phyloP scores from a whole-genome alignment of 495 filamentous ascomycete genomes.

The Hyphodiscus hymeniophilus region DNA sequence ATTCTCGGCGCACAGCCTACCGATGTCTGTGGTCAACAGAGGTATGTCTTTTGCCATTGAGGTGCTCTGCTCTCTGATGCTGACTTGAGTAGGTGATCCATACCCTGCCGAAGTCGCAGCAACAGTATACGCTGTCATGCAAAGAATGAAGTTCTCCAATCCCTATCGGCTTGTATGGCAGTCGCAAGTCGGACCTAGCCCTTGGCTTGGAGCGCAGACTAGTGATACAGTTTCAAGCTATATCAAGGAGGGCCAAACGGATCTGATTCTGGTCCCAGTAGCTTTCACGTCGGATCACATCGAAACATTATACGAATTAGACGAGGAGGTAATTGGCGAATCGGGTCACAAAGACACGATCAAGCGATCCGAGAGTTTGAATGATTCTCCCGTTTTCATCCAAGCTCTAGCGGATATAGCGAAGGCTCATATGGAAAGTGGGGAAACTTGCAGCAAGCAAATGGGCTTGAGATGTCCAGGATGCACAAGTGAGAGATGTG shows the following conservation, averaged over 20 bases:
- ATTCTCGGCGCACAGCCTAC: conserved; percentile 92
- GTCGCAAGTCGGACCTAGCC: conserved; percentile 89
- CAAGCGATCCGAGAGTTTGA: conserved; percentile 88
- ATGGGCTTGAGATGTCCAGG: conserved; percentile 91
- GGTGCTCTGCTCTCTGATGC: background rate
- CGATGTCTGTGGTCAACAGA: conserved; percentile 94
- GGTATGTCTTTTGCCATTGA: conserved; percentile 36
- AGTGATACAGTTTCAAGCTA: conserved; percentile 79
- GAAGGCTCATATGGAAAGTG: conserved; percentile 64
- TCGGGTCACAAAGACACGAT: conserved; percentile 68
- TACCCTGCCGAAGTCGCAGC: conserved; percentile 96
- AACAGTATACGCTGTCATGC: conserved; percentile 96
- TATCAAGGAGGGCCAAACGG: conserved; percentile 82
- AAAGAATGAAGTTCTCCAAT: conserved; percentile 75
- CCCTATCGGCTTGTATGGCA: conserved; percentile 95
- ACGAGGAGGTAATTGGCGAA: conserved; percentile 91
- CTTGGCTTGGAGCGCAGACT: conserved; percentile 96
- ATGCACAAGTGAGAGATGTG: conserved; percentile 83
- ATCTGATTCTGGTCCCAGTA: conserved; percentile 88
- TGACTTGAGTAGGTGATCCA: conserved; percentile 60
- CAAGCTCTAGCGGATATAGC: conserved; percentile 83
- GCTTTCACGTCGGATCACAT: conserved; percentile 99
- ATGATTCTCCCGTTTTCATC: conserved; percentile 88
- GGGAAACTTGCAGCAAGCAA: conserved; percentile 63
- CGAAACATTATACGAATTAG: conserved; percentile 92